These are phyloP conservation scores for Spathaspora girioi DNA, from an alignment of 805 yeast species.

Conservation along the genomic window DNA sequence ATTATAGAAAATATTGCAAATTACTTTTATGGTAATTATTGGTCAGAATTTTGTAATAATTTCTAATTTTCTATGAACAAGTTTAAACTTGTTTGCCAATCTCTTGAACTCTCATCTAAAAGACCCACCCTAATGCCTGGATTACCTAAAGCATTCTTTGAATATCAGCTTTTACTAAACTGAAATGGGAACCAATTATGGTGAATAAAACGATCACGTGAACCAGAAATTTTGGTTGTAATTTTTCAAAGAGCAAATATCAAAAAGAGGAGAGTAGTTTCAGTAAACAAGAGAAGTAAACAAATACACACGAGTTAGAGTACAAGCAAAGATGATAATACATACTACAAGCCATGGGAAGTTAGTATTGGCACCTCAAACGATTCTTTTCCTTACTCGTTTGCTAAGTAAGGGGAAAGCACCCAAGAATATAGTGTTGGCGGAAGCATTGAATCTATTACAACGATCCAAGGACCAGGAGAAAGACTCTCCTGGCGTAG, in stretches of 20 bases:
- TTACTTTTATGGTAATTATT: too few species aligned
- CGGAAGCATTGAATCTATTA: constrained; percentile 35
- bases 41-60: not conserved
- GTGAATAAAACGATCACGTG: too few species aligned
- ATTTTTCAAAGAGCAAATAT: not conserved
- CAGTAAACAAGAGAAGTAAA: too few species aligned
- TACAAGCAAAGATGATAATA: not conserved
- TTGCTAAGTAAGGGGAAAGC: not conserved
- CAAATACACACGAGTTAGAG: not conserved
- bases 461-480: constrained; percentile 3
- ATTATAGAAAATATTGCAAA: too few species aligned
- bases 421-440: constrained; percentile 20
- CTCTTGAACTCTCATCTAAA: too few species aligned
- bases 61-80: not conserved
- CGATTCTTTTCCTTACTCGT: not conserved
- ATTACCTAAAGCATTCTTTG: too few species aligned
- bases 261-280: not conserved
- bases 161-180: too few species aligned
- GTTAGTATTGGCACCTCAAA: not conserved
- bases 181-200: too few species aligned
- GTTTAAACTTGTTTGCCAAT: too few species aligned
- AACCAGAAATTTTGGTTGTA: too few species aligned
- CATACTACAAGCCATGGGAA: not conserved
- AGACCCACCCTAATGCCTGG: too few species aligned
- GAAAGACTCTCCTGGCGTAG: not conserved